phyloP scores from a whole-genome alignment of 2,329 filamentous ascomycete species.

The Chrysoporthe austroafricana region DNA sequence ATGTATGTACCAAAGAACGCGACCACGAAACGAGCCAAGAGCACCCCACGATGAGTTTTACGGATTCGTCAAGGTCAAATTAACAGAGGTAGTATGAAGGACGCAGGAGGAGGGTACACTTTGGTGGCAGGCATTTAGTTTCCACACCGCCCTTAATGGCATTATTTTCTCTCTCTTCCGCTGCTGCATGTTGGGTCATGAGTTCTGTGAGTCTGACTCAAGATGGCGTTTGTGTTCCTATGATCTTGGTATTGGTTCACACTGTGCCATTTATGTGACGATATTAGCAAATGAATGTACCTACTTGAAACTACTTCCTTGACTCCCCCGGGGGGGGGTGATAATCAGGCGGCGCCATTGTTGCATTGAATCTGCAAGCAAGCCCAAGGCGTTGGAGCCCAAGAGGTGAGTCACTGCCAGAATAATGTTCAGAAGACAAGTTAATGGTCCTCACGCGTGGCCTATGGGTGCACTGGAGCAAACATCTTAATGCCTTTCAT shows the following conservation, averaged over 20 bases:
- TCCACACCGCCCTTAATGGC: background rate
- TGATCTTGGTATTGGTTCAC: background rate
- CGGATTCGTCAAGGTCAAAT: slow-evolving; percentile 5
- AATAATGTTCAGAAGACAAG: background rate
- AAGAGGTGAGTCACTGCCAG: background rate
- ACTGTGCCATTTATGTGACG: background rate
- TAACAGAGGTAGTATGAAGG: slow-evolving; percentile 1
- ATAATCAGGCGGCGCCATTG: background rate
- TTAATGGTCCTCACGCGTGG: background rate
- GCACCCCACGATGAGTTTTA: slow-evolving; percentile 22
- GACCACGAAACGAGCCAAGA: slow-evolving; percentile 30
- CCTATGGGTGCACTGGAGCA: background rate
- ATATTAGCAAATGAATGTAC: background rate
- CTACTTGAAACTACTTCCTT: background rate
- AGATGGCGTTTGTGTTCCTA: background rate
- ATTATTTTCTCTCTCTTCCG: background rate
- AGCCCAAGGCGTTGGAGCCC: background rate
- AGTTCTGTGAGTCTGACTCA: background rate
- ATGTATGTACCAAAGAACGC: slow-evolving; percentile 28
- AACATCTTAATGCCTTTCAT: background rate
- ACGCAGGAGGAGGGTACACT: background rate
- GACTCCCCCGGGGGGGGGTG: background rate
- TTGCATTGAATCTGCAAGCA: background rate
- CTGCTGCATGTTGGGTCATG: background rate
- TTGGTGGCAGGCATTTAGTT: background rate